Conservation (phyloP, 768 basidiomycete species). For the Imleria badia region DNA sequence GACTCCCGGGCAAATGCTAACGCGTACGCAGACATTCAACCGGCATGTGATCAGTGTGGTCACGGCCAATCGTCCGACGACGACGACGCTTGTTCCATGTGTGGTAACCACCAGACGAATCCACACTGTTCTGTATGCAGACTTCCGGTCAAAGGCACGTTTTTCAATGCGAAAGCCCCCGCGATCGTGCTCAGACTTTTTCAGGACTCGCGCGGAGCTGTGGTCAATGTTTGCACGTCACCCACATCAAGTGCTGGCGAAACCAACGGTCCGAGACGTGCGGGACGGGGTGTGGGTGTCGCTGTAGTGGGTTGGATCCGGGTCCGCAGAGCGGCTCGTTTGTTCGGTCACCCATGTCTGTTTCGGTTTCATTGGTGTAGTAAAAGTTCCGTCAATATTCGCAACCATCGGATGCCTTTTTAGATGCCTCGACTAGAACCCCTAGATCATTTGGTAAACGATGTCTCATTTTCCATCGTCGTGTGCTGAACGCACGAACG, state of each 20-base stretch:
- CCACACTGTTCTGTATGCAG: conserved; percentile 71
- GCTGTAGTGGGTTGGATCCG: conserved; percentile 37
- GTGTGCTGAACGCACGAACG: too few relatives aligned
- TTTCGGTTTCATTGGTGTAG: not conserved
- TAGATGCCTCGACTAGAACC: too few relatives aligned
- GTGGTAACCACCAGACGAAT: conserved; percentile 42
- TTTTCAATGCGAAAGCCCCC: not conserved
- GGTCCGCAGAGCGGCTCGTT: conserved; percentile 2
- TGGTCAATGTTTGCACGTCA: conserved; percentile 59
- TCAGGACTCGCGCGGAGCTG: conserved; percentile 65
- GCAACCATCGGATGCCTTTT: too few relatives aligned
- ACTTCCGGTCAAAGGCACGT: conserved; percentile 69
- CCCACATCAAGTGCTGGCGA: conserved; percentile 66
- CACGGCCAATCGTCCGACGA: conserved; percentile 34
- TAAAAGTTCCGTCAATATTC: too few relatives aligned
- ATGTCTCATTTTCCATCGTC: too few relatives aligned
- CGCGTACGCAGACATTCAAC: conserved; percentile 41
- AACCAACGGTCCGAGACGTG: conserved; percentile 46
- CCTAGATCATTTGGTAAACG: too few relatives aligned
- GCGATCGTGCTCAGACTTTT: not conserved
- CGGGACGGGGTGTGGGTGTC: conserved; percentile 69
- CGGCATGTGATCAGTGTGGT: conserved; percentile 48
- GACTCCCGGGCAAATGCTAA: conserved; percentile 3
- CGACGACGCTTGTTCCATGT: conserved; percentile 42
- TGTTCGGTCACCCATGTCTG: conserved; percentile 12